A percentile compares a stretch with the other conserved stretches of the same genome.
phyloP scores from a whole-genome alignment of 495 filamentous ascomycete genomes.

The Neurospora sp. region DNA sequence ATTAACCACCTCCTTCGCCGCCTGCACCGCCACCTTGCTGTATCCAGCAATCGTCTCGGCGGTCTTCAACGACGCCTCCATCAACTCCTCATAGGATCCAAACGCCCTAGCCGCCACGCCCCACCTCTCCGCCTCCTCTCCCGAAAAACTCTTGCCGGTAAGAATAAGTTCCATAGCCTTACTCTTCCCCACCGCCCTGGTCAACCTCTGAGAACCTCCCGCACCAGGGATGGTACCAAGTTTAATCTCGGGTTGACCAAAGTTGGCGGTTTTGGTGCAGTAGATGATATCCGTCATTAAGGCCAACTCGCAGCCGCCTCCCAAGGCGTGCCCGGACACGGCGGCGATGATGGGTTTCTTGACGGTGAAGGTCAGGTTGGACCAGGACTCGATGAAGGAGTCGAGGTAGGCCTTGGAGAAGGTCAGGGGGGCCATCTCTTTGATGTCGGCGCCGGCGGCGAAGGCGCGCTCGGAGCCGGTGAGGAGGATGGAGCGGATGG shows the following conservation, averaged over 20 bases:
- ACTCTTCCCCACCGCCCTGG: constrained; percentile 75
- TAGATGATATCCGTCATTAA: constrained; percentile 95
- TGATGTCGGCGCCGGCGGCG: constrained; percentile 95
- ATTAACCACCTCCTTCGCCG: constrained; percentile 96
- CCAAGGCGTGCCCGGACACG: constrained; percentile 87
- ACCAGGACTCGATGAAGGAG: constrained; percentile 94
- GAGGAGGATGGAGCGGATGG: constrained; percentile 68
- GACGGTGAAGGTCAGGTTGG: constrained; percentile 63
- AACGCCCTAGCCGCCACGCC: constrained; percentile 79
- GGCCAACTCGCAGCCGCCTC: constrained; percentile 94
- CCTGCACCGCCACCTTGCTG: constrained; percentile 69
- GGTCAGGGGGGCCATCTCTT: constrained; percentile 89
- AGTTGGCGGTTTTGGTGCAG: constrained; percentile 70
- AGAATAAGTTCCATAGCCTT: constrained; percentile 91
- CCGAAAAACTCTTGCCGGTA: constrained; percentile 73
- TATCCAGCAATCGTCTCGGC: constrained; percentile 83
- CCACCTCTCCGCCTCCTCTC: constrained; percentile 78
- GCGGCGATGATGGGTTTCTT: constrained; percentile 91
- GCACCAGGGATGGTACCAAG: constrained; percentile 87
- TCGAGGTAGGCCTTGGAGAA: constrained; percentile 75
- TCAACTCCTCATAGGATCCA: constrained; percentile 68
- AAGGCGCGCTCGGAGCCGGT: constrained; percentile 85
- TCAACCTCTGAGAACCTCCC: constrained; percentile 81
- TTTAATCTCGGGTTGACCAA: constrained; percentile 95
- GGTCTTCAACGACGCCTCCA: constrained; percentile 67